Evolutionary conservation across 2,329 filamentous ascomycete species (phyloP).

Genomic region (Beauveria sp.): DNA sequence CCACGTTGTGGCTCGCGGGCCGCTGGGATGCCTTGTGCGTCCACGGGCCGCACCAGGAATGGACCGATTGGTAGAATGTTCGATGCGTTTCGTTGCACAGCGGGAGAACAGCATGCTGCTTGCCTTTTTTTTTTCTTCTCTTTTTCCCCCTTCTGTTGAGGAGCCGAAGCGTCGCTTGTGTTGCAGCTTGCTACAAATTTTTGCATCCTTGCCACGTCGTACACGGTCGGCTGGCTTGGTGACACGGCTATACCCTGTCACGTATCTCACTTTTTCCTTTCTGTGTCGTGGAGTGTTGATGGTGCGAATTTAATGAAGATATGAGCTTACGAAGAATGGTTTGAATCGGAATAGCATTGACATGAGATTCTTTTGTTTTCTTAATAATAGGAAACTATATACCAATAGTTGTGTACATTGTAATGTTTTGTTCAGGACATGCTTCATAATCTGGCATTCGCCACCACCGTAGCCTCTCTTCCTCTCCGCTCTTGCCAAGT

Average conservation of each 20-base stretch:
- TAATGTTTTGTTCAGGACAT: not conserved
- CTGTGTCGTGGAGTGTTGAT: not conserved
- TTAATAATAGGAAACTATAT: not conserved
- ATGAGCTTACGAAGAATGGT: not conserved
- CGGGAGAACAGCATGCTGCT: not conserved
- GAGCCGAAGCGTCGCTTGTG: not conserved
- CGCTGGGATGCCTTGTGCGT: constrained; percentile 28
- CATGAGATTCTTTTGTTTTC: not conserved
- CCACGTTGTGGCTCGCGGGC: constrained; percentile 26
- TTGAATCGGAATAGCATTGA: not conserved
- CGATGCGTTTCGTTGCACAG: not conserved
- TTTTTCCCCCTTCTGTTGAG: not conserved
- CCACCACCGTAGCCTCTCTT: not conserved
- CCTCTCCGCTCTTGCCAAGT: not conserved
- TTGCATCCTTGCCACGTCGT: not conserved
- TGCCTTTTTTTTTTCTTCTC: not conserved
- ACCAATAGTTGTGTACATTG: not conserved
- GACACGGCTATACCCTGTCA: not conserved
- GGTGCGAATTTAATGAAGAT: not conserved
- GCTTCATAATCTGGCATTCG: not conserved
- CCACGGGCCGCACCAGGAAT: constrained; percentile 19
- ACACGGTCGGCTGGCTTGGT: not conserved
- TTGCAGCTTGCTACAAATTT: not conserved
- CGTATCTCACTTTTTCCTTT: not conserved
- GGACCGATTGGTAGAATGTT: constrained; percentile 22